Evolutionary conservation across 371 early-diverging fungal genomes (phyloP).

Genomic region (Thermomucor indicae-seudaticae): DNA sequence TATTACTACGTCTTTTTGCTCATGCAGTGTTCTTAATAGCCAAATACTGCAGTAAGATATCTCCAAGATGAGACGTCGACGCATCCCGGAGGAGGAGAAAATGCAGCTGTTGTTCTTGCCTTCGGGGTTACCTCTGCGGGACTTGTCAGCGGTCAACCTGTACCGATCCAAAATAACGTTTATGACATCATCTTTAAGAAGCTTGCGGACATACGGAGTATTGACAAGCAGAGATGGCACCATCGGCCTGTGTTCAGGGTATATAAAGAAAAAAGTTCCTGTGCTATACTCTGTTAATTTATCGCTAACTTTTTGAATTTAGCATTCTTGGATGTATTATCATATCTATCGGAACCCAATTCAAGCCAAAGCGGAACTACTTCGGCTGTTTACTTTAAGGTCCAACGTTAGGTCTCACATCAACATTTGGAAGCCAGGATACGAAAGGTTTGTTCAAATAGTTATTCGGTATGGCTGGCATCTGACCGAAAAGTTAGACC

Average conservation of each 20-base stretch:
- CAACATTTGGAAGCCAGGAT: conserved; percentile 70
- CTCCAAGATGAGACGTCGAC: too few species aligned
- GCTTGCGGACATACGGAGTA: conserved; percentile 38
- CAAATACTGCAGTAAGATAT: not conserved
- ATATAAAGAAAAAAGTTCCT: too few species aligned
- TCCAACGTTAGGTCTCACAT: conserved; percentile 46
- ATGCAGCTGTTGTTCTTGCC: too few species aligned
- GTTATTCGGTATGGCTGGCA: not conserved
- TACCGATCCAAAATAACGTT: conserved; percentile 12
- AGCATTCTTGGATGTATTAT: conserved; percentile 65
- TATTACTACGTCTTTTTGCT: too few species aligned
- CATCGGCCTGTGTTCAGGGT: conserved; percentile 67
- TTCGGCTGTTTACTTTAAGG: conserved; percentile 54
- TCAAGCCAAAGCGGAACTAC: conserved; percentile 54
- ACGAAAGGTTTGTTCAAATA: conserved; percentile 52
- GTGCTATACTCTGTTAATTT: too few species aligned
- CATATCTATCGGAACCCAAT: conserved; percentile 49
- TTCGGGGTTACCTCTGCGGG: too few species aligned
- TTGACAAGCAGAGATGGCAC: conserved; percentile 63
- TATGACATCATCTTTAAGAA: conserved; percentile 44
- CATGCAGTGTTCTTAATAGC: too few species aligned
- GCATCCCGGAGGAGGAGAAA: too few species aligned
- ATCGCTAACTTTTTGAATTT: not conserved
- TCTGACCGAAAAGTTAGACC: conserved; percentile 19
- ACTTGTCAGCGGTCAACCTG: too few species aligned